Evolutionary conservation across 2,329 filamentous ascomycete genomes (phyloP).

Genomic region (Ceratocystis cubensis): DNA sequence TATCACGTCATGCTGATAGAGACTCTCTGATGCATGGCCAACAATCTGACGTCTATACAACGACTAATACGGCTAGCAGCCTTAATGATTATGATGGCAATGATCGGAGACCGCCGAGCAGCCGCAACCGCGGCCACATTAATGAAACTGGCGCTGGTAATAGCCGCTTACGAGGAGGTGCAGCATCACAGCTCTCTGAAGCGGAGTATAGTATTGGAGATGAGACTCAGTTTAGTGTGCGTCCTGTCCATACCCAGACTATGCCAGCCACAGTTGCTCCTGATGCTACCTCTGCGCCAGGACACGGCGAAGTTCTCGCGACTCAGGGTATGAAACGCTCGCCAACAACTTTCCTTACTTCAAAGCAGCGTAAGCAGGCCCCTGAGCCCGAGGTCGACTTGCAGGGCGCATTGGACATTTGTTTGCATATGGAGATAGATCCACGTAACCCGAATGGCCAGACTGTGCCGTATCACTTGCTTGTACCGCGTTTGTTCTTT

Average conservation of each 20-base stretch:
- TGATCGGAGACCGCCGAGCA: conserved; percentile 22
- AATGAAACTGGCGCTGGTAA: conserved; percentile 5
- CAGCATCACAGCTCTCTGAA: conserved; percentile 26
- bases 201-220: conserved; percentile 44
- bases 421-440: conserved; percentile 79
- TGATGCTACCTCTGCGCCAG: neutral
- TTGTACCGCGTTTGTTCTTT: conserved; percentile 67
- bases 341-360: conserved; percentile 50
- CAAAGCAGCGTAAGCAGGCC: conserved; percentile 43
- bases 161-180: conserved; percentile 31
- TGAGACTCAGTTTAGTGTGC: conserved; percentile 44
- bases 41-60: conserved; percentile 17
- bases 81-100: conserved; percentile 17
- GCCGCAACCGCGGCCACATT: conserved; percentile 28
- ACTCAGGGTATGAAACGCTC: conserved; percentile 48
- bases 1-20: neutral
- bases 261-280: neutral
- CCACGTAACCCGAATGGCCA: conserved; percentile 75
- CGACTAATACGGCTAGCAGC: conserved; percentile 17
- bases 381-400: conserved; percentile 55
- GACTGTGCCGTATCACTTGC: conserved; percentile 72
- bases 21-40: neutral
- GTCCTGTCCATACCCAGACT: conserved; percentile 26
- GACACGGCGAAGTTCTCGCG: neutral
- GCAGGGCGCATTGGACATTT: conserved; percentile 73